A percentile compares a stretch with the other conserved stretches of the same genome.
phyloP scores from a whole-genome alignment of 306 rosid genomes.

The Vicia villosa region DNA sequence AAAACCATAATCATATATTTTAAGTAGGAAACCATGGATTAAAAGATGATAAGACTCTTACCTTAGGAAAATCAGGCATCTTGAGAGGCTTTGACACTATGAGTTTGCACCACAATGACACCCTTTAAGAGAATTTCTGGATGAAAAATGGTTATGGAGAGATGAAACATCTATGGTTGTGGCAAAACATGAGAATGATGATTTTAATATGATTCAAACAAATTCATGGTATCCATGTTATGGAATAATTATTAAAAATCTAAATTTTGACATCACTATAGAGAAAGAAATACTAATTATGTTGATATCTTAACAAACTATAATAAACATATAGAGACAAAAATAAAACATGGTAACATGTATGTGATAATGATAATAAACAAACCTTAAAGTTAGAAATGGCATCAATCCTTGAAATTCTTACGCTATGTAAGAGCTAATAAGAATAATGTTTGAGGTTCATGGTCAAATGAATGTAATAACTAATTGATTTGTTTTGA shows the following conservation, averaged over 20 bases:
- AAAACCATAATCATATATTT: background rate
- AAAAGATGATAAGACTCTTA: constrained; percentile 36
- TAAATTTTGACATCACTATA: background rate
- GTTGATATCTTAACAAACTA: background rate
- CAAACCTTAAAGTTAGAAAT: constrained; percentile 52
- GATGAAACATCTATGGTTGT: constrained; percentile 1
- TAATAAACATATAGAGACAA: background rate
- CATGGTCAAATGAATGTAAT: constrained; percentile 28
- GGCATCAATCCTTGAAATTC: constrained; percentile 31
- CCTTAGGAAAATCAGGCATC: constrained; percentile 53
- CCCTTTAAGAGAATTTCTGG: constrained; percentile 56
- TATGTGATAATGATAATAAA: constrained; percentile 24
- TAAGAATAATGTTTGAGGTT: constrained; percentile 14
- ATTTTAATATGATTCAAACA: constrained; percentile 29
- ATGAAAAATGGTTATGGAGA: constrained; percentile 2
- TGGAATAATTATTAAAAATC: constrained; percentile 31
- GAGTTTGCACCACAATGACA: constrained; percentile 39
- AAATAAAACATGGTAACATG: background rate
- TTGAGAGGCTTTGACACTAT: constrained; percentile 52
- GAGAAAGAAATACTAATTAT: background rate
- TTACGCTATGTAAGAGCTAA: constrained; percentile 35
- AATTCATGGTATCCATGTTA: constrained; percentile 50
- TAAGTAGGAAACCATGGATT: background rate
- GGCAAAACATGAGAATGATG: constrained; percentile 21
- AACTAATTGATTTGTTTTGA: constrained; percentile 6